Evolutionary conservation across 2,329 filamentous ascomycete genomes (phyloP).

Genomic region (Aspergillus alliaceus): DNA sequence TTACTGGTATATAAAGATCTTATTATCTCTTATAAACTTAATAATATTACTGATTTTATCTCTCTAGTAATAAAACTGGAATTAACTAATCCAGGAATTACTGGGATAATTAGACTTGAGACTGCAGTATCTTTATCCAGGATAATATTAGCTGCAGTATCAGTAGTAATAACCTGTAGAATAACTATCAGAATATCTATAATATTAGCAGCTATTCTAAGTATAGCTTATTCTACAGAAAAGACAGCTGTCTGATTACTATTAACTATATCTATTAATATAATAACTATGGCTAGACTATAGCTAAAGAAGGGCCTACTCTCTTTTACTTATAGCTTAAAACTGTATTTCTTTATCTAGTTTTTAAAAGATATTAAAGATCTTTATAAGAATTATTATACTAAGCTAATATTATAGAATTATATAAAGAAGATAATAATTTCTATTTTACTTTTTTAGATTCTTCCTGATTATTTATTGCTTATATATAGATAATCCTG

Average conservation of each 20-base stretch:
- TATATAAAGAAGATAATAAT: too few relatives aligned
- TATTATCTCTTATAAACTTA: neutral
- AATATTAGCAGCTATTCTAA: slow-evolving; percentile 15
- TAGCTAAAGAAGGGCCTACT: neutral
- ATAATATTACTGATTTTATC: neutral
- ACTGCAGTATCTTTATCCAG: slow-evolving; percentile 13
- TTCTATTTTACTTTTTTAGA: too few relatives aligned
- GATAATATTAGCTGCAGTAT: slow-evolving; percentile 11
- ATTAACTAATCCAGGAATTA: slow-evolving; percentile 10
- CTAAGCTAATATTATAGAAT: neutral
- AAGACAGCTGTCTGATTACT: slow-evolving; percentile 15
- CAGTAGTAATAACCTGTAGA: slow-evolving; percentile 15
- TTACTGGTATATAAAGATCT: neutral
- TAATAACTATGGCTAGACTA: slow-evolving; percentile 7
- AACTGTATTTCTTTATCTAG: neutral
- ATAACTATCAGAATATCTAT: slow-evolving; percentile 16
- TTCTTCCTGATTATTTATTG: too few relatives aligned
- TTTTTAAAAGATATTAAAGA: neutral
- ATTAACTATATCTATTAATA: slow-evolving; percentile 17
- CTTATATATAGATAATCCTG: too few relatives aligned
- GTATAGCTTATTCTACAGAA: slow-evolving; percentile 12
- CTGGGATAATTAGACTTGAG: slow-evolving; percentile 13
- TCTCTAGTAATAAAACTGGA: slow-evolving; percentile 2
- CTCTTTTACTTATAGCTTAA: neutral
- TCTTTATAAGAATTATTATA: neutral